phyloP scores from a whole-genome alignment of 345 rosid species.

The Geranium rotundifolium region DNA sequence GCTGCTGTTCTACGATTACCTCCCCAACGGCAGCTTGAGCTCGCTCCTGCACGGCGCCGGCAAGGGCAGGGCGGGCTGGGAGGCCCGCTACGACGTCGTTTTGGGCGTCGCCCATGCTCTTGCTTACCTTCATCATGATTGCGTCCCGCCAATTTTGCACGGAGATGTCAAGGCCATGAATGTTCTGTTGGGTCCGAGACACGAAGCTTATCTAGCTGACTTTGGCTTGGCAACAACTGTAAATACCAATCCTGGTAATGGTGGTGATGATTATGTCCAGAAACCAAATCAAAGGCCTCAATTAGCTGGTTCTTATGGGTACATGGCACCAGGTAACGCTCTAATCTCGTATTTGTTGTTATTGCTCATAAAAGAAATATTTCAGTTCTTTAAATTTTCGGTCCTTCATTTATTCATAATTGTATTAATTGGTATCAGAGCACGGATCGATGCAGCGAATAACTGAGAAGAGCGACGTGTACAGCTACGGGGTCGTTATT shows the following conservation, averaged over 20 bases:
- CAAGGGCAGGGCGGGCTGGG: constrained; percentile 80
- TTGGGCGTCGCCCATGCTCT: constrained; percentile 85
- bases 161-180: constrained; percentile 98
- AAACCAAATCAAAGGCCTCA: constrained; percentile 49
- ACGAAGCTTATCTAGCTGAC: constrained; percentile 78
- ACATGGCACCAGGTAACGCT: constrained; percentile 90
- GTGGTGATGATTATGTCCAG: constrained; percentile 16
- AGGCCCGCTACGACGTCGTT: constrained; percentile 53
- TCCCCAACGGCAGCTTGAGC: constrained; percentile 84
- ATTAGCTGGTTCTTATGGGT: constrained; percentile 93
- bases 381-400: too few relatives aligned
- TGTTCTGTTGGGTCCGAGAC: constrained; percentile 61
- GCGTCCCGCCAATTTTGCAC: constrained; percentile 77
- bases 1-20: constrained; percentile 83
- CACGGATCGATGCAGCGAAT: constrained; percentile 76
- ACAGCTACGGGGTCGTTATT: constrained; percentile 74
- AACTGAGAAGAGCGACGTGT: constrained; percentile 84
- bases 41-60: constrained; percentile 79
- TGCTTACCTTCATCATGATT: constrained; percentile 85
- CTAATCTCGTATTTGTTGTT: too few relatives aligned
- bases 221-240: constrained; percentile 66
- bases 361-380: too few relatives aligned
- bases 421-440: constrained; percentile 26
- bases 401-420: background rate
- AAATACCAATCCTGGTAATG: constrained; percentile 6